phyloP scores from a whole-genome alignment of 208 protist species.

The Spongospora subterranea region DNA sequence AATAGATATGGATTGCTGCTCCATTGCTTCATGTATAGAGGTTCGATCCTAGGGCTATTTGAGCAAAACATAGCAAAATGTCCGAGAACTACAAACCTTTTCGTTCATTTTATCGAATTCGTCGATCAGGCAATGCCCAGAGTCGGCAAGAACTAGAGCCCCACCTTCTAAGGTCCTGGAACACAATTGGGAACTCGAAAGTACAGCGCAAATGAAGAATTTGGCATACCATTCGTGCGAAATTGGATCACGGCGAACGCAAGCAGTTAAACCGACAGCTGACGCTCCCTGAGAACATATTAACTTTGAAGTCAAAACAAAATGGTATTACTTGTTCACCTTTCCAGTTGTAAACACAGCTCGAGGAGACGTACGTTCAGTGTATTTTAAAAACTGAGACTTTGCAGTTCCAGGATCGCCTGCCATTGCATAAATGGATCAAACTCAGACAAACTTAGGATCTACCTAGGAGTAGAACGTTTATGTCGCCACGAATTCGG shows the following conservation, averaged over 20 bases:
- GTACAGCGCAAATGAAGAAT: not conserved
- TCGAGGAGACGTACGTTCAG: constrained; percentile 96
- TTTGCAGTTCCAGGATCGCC: constrained; percentile 97
- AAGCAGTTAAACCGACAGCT: constrained; percentile 96
- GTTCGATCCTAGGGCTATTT: constrained; percentile 76
- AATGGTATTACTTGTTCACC: not conserved
- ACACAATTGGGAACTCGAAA: not conserved
- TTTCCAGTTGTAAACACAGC: constrained; percentile 98
- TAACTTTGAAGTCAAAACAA: not conserved
- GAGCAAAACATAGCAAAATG: constrained; percentile 68
- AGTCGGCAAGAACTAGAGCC: constrained; percentile 98
- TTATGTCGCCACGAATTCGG: constrained; percentile 95
- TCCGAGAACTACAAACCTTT: constrained; percentile 66
- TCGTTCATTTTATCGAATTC: constrained; percentile 99
- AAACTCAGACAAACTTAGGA: not conserved
- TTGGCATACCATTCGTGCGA: constrained; percentile 91
- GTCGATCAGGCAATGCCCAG: constrained; percentile 94
- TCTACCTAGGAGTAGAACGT: constrained; percentile 94
- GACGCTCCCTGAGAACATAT: constrained; percentile 77
- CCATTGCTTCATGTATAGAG: constrained; percentile 99
- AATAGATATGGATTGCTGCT: constrained; percentile 99
- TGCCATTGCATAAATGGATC: not conserved
- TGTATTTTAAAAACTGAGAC: constrained; percentile 97
- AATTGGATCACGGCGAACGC: constrained; percentile 94
- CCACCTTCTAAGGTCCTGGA: constrained; percentile 95